Evolutionary conservation across 192 early-diverging fungal species (phyloP), one percentile per base, ranked within the genome.

Genomic region (Neocallimastix lanati): DNA sequence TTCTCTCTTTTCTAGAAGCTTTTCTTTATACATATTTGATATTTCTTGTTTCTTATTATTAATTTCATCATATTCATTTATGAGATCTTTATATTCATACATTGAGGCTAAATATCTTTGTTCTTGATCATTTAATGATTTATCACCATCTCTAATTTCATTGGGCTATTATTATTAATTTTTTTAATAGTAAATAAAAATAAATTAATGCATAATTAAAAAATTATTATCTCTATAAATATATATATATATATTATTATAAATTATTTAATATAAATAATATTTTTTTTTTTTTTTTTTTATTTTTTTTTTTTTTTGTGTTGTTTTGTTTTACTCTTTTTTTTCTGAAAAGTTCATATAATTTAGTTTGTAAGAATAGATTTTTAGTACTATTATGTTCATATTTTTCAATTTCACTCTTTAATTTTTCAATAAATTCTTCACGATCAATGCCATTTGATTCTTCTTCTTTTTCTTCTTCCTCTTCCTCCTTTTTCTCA

Each of bases 271-370:
- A n/a, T n/a, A n/a, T n/a, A n/a, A 29, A 27, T 35, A 76, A 21
- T 13, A 36, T 4, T 27, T 28, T 29, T 82, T 35, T 2, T 78
- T 37, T n/a, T n/a, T n/a, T n/a, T n/a, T n/a, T n/a, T n/a, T n/a
- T n/a, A n/a, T n/a, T n/a, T n/a, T n/a, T n/a, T n/a, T n/a, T n/a
- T n/a, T n/a, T n/a, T n/a, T n/a, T n/a, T n/a, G n/a, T n/a, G n/a
- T n/a, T n/a, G n/a, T n/a, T n/a, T n/a, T n/a, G n/a, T n/a, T n/a
- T 9, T 84, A 90, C 89, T 81, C 89, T 38, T 78, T 90, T 90
- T 50, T 85, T 77, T 35, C 84, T 84, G 76, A 90, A 90, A 77
- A 87, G 86, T 67, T 90, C 89, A 21, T 83, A 86, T 0, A 90
- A 80, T 77, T 84, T 84, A 79, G 89, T 90, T 82, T 90, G 89